These are phyloP conservation scores for Boletus sensibilis DNA, from an alignment of 768 basidiomycete species.

Conservation along the genomic window DNA sequence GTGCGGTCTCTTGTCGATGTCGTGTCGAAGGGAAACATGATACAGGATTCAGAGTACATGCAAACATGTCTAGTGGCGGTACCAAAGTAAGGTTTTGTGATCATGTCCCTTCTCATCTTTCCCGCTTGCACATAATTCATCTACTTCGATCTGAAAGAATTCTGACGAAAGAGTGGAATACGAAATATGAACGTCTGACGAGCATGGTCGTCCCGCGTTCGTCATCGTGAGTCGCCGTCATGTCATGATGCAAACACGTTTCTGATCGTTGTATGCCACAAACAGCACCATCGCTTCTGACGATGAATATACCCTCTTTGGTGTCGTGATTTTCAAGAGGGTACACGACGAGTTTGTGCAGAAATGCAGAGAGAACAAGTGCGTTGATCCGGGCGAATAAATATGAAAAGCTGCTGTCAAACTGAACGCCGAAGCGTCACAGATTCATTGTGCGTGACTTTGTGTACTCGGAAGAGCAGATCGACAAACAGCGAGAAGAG, in stretches of 20 bases:
- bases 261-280: conserved; percentile 16
- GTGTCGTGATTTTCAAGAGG: conserved; percentile 85
- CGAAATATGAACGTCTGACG: conserved; percentile 84
- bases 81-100: conserved; percentile 66
- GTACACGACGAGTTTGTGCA: conserved; percentile 91
- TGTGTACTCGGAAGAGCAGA: conserved; percentile 77
- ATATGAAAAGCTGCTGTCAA: background rate
- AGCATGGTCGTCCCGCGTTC: conserved; percentile 93
- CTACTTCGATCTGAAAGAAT: conserved; percentile 46
- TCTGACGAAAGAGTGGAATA: conserved; percentile 83
- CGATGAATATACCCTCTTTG: conserved; percentile 84
- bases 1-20: conserved; percentile 83
- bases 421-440: conserved; percentile 9
- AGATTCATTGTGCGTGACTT: conserved; percentile 98
- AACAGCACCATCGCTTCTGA: conserved; percentile 74
- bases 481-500: conserved; percentile 79
- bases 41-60: conserved; percentile 89
- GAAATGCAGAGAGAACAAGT: conserved; percentile 96
- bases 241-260: conserved; percentile 15
- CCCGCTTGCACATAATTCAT: conserved; percentile 14
- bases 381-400: conserved; percentile 22
- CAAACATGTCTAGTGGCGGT: conserved; percentile 92
- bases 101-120: conserved; percentile 1
- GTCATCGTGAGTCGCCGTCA: conserved; percentile 57
- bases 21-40: conserved; percentile 76